Conservation (phyloP, 768 basidiomycete species). For the Inosperma sp. region DNA sequence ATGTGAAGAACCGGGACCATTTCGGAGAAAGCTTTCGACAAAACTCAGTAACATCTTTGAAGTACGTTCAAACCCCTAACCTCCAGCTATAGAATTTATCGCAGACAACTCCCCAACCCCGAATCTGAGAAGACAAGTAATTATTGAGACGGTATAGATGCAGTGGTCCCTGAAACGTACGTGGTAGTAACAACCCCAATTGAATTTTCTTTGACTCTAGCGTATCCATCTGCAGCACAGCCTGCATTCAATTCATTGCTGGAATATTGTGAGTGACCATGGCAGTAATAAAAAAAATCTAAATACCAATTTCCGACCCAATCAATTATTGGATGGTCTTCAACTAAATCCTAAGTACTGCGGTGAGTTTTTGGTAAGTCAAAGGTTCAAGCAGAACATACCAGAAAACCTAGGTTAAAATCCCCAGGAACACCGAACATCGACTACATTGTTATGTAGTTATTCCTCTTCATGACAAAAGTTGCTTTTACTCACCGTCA, state of each 20-base stretch:
- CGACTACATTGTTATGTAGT: constrained; percentile 39
- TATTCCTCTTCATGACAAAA: not conserved
- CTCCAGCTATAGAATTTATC: constrained; percentile 77
- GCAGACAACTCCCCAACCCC: constrained; percentile 94
- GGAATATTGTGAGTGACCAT: not conserved
- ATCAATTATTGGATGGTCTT: constrained; percentile 68
- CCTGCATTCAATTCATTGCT: constrained; percentile 85
- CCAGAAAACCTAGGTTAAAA: constrained; percentile 70
- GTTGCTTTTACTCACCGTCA: constrained; percentile 42
- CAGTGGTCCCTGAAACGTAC: constrained; percentile 32
- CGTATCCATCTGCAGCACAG: constrained; percentile 93
- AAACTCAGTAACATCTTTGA: not conserved
- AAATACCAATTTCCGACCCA: constrained; percentile 85
- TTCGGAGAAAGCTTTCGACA: constrained; percentile 64
- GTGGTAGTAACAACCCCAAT: constrained; percentile 77
- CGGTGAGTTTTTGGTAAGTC: not conserved
- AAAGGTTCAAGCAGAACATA: constrained; percentile 19
- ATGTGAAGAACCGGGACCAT: constrained; percentile 89
- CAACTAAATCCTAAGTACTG: constrained; percentile 65
- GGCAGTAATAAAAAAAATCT: constrained; percentile 25
- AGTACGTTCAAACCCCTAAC: constrained; percentile 29
- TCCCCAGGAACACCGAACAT: constrained; percentile 89
- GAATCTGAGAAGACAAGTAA: constrained; percentile 43
- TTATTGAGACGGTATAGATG: not conserved
- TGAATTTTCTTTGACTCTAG: constrained; percentile 72